phyloP scores from a whole-genome alignment of 2,329 filamentous ascomycete genomes.

The Zymoseptoria passerinii region DNA sequence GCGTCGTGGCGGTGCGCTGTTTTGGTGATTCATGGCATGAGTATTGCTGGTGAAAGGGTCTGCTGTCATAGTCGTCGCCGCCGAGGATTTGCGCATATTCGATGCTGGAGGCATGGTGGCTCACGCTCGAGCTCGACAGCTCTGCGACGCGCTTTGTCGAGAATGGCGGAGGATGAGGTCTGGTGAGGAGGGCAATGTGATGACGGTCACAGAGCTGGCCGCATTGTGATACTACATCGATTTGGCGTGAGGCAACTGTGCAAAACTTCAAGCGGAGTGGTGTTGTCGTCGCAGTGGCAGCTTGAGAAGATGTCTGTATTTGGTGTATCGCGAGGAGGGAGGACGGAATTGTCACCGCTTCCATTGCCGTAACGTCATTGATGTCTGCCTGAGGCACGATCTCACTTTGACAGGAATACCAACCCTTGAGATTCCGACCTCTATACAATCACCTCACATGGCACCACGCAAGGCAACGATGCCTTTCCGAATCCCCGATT shows the following conservation, averaged over 20 bases:
- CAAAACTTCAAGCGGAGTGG: not conserved
- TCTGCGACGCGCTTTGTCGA: not conserved
- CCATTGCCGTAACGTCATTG: too few relatives aligned
- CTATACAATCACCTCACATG: too few relatives aligned
- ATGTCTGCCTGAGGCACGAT: too few relatives aligned
- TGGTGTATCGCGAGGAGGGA: not conserved
- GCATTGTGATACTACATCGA: not conserved
- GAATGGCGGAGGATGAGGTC: not conserved
- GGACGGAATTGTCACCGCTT: too few relatives aligned
- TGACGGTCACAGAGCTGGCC: not conserved
- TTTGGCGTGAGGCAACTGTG: not conserved
- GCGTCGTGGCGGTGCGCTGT: constrained; percentile 13
- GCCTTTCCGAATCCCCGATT: too few relatives aligned
- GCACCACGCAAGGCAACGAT: too few relatives aligned
- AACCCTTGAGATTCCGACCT: too few relatives aligned
- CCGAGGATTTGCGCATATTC: constrained; percentile 17
- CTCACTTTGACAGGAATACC: too few relatives aligned
- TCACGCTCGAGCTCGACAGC: not conserved
- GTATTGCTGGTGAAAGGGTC: constrained; percentile 4
- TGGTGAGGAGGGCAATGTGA: not conserved
- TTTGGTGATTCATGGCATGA: constrained; percentile 1
- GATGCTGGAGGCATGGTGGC: constrained; percentile 14
- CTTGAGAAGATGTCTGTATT: not conserved
- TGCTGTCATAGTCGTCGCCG: constrained; percentile 5
- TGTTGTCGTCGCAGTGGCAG: not conserved